phyloP scores from a whole-genome alignment of 371 early-diverging fungal genomes.

The Smittium culicis region DNA sequence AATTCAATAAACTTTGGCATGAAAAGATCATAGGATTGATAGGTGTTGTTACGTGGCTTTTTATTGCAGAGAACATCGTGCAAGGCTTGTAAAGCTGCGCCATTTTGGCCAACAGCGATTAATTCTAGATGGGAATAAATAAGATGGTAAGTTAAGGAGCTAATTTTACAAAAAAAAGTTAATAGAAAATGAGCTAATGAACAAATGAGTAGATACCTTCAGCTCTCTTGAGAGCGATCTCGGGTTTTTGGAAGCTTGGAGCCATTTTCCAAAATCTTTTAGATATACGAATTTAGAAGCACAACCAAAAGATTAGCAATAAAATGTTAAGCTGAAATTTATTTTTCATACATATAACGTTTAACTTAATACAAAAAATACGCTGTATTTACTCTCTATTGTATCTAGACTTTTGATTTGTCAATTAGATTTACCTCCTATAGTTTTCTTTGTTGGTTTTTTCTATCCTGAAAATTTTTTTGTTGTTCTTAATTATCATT shows the following conservation, averaged over 20 bases:
- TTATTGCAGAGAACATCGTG: conserved; percentile 82
- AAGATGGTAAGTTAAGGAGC: neutral
- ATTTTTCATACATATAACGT: too few relatives aligned
- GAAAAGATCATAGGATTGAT: conserved; percentile 74
- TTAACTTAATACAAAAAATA: too few relatives aligned
- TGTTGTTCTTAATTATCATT: too few relatives aligned
- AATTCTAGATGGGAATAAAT: conserved; percentile 55
- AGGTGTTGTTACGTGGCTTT: conserved; percentile 63
- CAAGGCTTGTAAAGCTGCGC: conserved; percentile 73
- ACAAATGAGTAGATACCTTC: conserved; percentile 6
- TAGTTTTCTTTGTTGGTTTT: too few relatives aligned
- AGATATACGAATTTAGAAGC: too few relatives aligned
- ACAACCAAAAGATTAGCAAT: too few relatives aligned
- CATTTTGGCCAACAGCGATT: conserved; percentile 73
- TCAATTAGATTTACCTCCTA: too few relatives aligned
- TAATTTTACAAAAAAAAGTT: neutral
- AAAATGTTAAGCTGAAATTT: too few relatives aligned
- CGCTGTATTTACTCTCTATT: too few relatives aligned
- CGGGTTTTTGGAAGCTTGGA: conserved; percentile 10
- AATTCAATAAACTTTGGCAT: conserved; percentile 86
- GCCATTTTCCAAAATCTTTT: conserved; percentile 9
- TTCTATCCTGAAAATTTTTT: too few relatives aligned
- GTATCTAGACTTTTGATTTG: too few relatives aligned
- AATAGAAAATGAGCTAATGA: neutral
- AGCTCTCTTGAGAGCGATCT: conserved; percentile 12